A percentile compares a stretch with the other conserved stretches of the same genome.
phyloP scores from a whole-genome alignment of 345 rosid genomes.

The Bruguiera parviflora region DNA sequence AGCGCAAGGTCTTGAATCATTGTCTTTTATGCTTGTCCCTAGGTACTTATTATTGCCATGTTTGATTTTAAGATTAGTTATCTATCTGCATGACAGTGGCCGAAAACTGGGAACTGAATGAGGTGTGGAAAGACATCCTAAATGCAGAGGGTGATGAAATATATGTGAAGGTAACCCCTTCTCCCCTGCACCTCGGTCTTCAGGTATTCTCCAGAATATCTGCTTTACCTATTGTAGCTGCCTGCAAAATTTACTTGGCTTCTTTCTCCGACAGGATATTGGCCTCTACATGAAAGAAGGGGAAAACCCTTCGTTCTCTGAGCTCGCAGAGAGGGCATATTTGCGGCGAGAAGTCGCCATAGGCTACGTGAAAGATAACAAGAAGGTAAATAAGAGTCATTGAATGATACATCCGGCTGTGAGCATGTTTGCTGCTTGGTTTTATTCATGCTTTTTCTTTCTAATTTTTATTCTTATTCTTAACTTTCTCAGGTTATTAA shows the following conservation, averaged over 20 bases:
- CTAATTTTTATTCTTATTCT: not conserved
- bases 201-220: not conserved
- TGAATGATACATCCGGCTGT: too few relatives aligned
- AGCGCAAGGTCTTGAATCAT: conserved; percentile 71
- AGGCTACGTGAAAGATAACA: conserved; percentile 73
- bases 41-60: not conserved
- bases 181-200: not conserved
- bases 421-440: not conserved
- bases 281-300: conserved; percentile 74
- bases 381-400: conserved; percentile 39
- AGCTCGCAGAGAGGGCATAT: conserved; percentile 76
- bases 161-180: conserved; percentile 64
- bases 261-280: conserved; percentile 51
- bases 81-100: conserved; percentile 50
- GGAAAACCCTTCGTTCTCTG: conserved; percentile 74
- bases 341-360: conserved; percentile 82
- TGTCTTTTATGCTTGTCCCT: not conserved
- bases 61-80: conserved; percentile 9
- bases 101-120: conserved; percentile 76
- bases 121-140: conserved; percentile 92
- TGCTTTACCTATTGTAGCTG: too few relatives aligned
- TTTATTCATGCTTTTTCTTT: not conserved
- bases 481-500: conserved; percentile 63
- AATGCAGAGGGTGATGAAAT: conserved; percentile 96
- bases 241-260: not conserved